Percentiles rank a stretch among this genome's conserved stretches.
Conservation (phyloP, 305 asterid species). For the Stenogyne calaminthoides region DNA sequence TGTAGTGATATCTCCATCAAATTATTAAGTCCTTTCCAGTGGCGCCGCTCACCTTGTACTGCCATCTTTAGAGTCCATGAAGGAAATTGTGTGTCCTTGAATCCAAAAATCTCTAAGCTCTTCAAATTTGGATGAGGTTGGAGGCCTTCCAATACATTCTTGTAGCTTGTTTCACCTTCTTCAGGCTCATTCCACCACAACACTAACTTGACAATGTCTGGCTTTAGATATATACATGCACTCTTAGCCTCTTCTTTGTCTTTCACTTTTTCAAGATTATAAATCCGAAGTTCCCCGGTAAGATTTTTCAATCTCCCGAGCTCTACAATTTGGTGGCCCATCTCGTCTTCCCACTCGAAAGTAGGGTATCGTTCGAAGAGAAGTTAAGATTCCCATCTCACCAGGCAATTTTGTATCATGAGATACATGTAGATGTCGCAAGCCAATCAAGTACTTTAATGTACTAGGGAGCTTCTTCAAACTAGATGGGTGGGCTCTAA, state of each 20-base stretch:
- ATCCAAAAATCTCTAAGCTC: neutral
- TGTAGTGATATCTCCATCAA: neutral
- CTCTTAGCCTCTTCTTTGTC: constrained; percentile 20
- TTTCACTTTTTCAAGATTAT: constrained; percentile 28
- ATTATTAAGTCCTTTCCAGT: neutral
- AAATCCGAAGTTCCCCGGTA: constrained; percentile 18
- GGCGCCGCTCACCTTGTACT: no score
- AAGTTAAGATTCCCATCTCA: constrained; percentile 2
- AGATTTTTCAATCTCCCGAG: constrained; percentile 31
- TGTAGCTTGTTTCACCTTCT: neutral
- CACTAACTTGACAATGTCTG: constrained; percentile 8
- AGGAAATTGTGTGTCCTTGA: neutral
- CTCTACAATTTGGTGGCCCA: constrained; percentile 31
- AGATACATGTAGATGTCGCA: constrained; percentile 25
- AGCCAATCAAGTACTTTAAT: neutral
- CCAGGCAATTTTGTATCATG: neutral
- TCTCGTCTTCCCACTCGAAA: neutral
- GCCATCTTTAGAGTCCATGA: neutral
- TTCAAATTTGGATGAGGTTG: constrained; percentile 15
- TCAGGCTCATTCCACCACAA: constrained; percentile 3
- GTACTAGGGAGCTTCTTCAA: constrained; percentile 13
- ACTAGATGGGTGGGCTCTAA: neutral
- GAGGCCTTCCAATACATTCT: constrained; percentile 2
- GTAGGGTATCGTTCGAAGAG: constrained; percentile 23
- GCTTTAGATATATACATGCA: constrained; percentile 29